These are phyloP conservation scores for Pyricularia grisea DNA, from an alignment of 2,329 filamentous ascomycete species.

Conservation along the genomic window DNA sequence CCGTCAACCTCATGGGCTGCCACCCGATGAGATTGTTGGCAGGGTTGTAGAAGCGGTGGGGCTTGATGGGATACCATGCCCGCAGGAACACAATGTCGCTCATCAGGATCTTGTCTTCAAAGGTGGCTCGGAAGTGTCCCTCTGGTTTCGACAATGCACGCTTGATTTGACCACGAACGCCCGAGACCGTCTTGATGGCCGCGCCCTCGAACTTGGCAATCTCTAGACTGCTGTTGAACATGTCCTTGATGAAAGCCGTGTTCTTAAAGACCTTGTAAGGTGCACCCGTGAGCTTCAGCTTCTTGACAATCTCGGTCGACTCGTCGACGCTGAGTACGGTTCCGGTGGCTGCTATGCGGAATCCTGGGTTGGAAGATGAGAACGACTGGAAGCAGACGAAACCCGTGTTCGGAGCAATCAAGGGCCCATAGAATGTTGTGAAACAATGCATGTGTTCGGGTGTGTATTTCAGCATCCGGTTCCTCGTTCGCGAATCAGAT, in stretches of 20 bases:
- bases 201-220: slow-evolving; percentile 98
- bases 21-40: slow-evolving; percentile 90
- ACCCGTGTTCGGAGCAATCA: slow-evolving; percentile 91
- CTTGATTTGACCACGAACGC: slow-evolving; percentile 95
- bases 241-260: slow-evolving; percentile 96
- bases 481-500: slow-evolving; percentile 83
- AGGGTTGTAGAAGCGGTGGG: slow-evolving; percentile 93
- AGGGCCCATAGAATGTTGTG: slow-evolving; percentile 86
- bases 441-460: slow-evolving; percentile 99
- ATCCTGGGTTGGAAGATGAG: slow-evolving; percentile 74
- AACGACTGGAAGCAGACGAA: slow-evolving; percentile 92
- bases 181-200: slow-evolving; percentile 90
- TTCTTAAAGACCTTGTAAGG: slow-evolving; percentile 99
- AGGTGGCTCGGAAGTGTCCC: slow-evolving; percentile 91
- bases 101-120: slow-evolving; percentile 97
- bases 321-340: slow-evolving; percentile 93
- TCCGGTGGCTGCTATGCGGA: slow-evolving; percentile 89
- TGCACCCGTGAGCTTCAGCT: slow-evolving; percentile 64
- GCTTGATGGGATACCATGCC: slow-evolving; percentile 94
- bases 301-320: slow-evolving; percentile 95
- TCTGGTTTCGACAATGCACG: slow-evolving; percentile 87
- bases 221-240: slow-evolving; percentile 89
- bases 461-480: slow-evolving; percentile 98
- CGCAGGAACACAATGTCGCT: slow-evolving; percentile 93
- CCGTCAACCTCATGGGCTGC: slow-evolving; percentile 89